Evolutionary conservation across 2,329 filamentous ascomycete genomes (phyloP).

Genomic region (Trichothecium roseum): DNA sequence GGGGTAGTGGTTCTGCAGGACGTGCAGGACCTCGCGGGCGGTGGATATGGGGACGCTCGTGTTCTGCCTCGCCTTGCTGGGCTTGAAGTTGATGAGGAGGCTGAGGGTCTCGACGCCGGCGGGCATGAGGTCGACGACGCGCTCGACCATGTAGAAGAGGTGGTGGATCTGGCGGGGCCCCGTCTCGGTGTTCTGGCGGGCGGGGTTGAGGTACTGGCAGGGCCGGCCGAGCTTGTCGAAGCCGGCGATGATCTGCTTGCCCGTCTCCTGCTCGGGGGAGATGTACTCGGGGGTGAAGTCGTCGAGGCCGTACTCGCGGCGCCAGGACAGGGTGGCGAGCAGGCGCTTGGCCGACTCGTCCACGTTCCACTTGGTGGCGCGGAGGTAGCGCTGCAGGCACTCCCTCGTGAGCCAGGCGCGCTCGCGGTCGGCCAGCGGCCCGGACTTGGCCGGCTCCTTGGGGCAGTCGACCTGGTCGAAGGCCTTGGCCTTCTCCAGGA

Average conservation of each 20-base stretch:
- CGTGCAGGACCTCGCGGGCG: conserved; percentile 75
- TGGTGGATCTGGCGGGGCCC: conserved; percentile 85
- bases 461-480: conserved; percentile 57
- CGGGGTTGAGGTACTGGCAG: conserved; percentile 83
- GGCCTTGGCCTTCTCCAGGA: conserved; percentile 58
- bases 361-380: conserved; percentile 84
- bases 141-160: conserved; percentile 91
- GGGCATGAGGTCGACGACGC: conserved; percentile 77
- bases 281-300: conserved; percentile 78
- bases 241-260: conserved; percentile 84
- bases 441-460: conserved; percentile 44
- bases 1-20: conserved; percentile 92
- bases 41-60: conserved; percentile 62
- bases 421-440: conserved; percentile 67
- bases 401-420: conserved; percentile 86
- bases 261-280: conserved; percentile 87
- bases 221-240: conserved; percentile 80
- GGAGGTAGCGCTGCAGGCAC: conserved; percentile 84
- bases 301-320: conserved; percentile 78
- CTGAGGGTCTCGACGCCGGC: conserved; percentile 78
- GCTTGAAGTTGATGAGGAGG: conserved; percentile 85
- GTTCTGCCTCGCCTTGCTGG: conserved; percentile 63
- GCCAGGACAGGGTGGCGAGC: conserved; percentile 73
- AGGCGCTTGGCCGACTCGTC: conserved; percentile 70
- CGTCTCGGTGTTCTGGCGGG: conserved; percentile 82